Evolutionary conservation across 108 stramenopile genomes (phyloP).

Genomic region (Aureococcus anophagefferens): DNA sequence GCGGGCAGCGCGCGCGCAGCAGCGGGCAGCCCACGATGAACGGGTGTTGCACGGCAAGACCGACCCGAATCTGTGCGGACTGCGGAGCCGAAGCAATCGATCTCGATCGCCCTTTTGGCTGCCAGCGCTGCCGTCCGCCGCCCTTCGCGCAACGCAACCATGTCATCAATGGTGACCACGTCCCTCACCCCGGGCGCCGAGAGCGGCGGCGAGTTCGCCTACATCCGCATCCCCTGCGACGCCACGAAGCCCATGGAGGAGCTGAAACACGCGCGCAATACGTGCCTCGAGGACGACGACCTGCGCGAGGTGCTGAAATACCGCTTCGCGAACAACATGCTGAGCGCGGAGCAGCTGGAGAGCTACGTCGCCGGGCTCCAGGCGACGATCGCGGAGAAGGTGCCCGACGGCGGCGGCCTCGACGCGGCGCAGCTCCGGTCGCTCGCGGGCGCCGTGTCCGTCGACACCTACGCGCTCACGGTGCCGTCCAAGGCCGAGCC

Average conservation of each 20-base stretch:
- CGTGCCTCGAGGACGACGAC: background rate
- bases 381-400: background rate
- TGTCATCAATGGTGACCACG: too few species aligned
- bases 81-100: too few species aligned
- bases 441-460: background rate
- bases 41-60: too few species aligned
- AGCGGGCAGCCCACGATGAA: too few species aligned
- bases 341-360: background rate
- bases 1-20: too few species aligned
- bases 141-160: too few species aligned
- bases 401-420: background rate
- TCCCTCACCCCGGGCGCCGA: too few species aligned
- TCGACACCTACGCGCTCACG: background rate
- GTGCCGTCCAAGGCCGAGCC: background rate
- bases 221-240: background rate
- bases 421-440: background rate
- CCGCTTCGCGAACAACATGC: background rate
- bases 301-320: background rate
- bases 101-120: too few species aligned
- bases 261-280: background rate
- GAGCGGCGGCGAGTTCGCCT: background rate
- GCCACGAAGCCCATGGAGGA: background rate
- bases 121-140: too few species aligned
- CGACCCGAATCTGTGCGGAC: too few species aligned
- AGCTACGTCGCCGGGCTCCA: background rate